Evolutionary conservation across 768 basidiomycete species (phyloP), one percentile per base, ranked within the genome.

Genomic region (Favolaschia claudopus): DNA sequence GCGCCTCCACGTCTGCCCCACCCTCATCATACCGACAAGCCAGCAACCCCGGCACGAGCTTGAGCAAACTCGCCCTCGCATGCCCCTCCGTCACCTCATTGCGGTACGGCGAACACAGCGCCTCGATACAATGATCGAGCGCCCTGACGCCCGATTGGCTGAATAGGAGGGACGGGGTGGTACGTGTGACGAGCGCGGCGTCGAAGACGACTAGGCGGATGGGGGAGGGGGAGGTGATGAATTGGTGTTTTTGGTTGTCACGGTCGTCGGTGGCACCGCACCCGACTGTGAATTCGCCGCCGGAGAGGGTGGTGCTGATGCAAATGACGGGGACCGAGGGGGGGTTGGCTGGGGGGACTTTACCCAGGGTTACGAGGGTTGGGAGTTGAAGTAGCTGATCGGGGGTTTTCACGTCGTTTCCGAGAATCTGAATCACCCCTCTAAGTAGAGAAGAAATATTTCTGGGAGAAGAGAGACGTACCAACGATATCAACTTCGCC

Each of bases 181-280:
- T n/a, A n/a, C n/a, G n/a, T n/a, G n/a, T n/a, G n/a, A n/a, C n/a
- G 9, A 27, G 52, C 24, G 20, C 9, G 1, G 52, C 31, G 17
- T 54, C 40, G 15, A 44, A 17, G 4, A 44, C 29, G 6, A 44
- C 32, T 17, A 54, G 24, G 6, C 22, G n/a, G 24, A 54, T 36
- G 42, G 42, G 40, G n/a, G n/a, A n/a, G 1, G 8, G 12, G 29
- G 19, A 10, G 24, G 37, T 7, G 2, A 44, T 1, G 24, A 54
- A 43, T 27, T 43, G 40, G 28, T 54, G 42, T 20, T 54, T 54
- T n/a, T 36, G 7, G 33, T 54, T 36, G 52, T 54, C 52, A 15
- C 52, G 52, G 42, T 54, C 52, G 52, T 54, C 52, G 4, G 52
- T 54, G n/a, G 24, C 33, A 2, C 52, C 40, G 8, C 13, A 10